These are phyloP conservation scores for Centrapalus pauciflorus DNA, from an alignment of 129 eudicot species.

Conservation along the genomic window DNA sequence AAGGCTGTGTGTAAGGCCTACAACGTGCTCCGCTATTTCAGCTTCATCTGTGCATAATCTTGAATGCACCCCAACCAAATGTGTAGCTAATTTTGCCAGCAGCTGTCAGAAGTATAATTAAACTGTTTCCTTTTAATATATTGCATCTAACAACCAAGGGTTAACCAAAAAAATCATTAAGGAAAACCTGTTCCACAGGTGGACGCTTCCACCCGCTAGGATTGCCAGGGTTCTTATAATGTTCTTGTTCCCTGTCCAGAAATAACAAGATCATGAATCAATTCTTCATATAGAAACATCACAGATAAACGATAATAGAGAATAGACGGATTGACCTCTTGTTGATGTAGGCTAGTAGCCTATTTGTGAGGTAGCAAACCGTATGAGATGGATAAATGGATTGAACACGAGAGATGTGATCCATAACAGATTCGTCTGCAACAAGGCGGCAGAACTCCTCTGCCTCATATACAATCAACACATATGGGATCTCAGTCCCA, in stretches of 20 bases:
- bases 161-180: neutral
- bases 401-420: slow-evolving; percentile 57
- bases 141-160: neutral
- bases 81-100: slow-evolving; percentile 61
- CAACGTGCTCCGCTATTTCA: slow-evolving; percentile 91
- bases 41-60: slow-evolving; percentile 88
- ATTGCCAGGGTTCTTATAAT: slow-evolving; percentile 61
- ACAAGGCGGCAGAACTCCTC: slow-evolving; percentile 73
- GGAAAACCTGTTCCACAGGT: slow-evolving; percentile 77
- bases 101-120: slow-evolving; percentile 30
- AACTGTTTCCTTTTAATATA: neutral
- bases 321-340: slow-evolving; percentile 43
- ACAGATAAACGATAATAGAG: neutral
- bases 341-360: slow-evolving; percentile 65
- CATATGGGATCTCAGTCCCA: slow-evolving; percentile 48
- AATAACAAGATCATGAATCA: neutral
- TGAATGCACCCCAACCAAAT: slow-evolving; percentile 70
- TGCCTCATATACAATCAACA: slow-evolving; percentile 64
- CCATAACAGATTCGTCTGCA: slow-evolving; percentile 37
- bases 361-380: slow-evolving; percentile 72
- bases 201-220: slow-evolving; percentile 71
- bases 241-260: slow-evolving; percentile 58
- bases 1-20: slow-evolving; percentile 79
- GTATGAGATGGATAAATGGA: slow-evolving; percentile 74
- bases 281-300: neutral